phyloP scores from a whole-genome alignment of 1,284 basidiomycete genomes.

The Wolfiporia cocos region DNA sequence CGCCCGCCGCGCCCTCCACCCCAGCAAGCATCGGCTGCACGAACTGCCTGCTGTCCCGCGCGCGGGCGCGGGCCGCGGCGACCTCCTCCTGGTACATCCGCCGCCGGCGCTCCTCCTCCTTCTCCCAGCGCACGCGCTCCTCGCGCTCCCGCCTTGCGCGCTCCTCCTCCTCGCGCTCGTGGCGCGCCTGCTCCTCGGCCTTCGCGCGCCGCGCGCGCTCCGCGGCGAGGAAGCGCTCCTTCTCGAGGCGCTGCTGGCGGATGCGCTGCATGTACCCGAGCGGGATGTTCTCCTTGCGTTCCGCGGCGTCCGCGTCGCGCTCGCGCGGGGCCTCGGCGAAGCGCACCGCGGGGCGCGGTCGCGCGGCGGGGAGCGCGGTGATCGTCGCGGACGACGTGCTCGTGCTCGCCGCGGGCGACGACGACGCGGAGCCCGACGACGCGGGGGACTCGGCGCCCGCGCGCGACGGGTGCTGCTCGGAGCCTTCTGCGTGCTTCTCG shows the following conservation, averaged over 20 bases:
- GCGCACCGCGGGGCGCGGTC: constrained; percentile 54
- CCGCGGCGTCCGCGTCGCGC: constrained; percentile 3
- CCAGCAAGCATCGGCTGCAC: constrained; percentile 18
- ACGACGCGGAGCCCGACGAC: constrained; percentile 9
- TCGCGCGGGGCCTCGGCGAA: constrained; percentile 50
- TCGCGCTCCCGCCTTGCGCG: constrained; percentile 43
- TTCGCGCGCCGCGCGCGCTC: constrained; percentile 49
- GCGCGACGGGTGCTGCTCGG: too few species aligned
- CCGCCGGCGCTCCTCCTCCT: constrained; percentile 52
- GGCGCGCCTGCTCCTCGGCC: constrained; percentile 47
- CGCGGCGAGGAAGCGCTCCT: constrained; percentile 57
- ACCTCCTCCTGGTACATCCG: constrained; percentile 54
- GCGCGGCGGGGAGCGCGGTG: constrained; percentile 15
- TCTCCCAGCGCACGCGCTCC: constrained; percentile 44
- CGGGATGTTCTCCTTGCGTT: constrained; percentile 61
- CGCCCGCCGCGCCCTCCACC: constrained; percentile 11
- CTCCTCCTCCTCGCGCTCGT: constrained; percentile 42
- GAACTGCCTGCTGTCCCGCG: constrained; percentile 47
- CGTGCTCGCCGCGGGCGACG: constrained; percentile 2
- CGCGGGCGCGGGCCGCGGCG: constrained; percentile 48
- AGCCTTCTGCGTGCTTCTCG: neutral
- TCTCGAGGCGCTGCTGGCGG: constrained; percentile 67
- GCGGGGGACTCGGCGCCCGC: too few species aligned
- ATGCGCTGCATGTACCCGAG: constrained; percentile 60
- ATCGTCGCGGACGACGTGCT: constrained; percentile 5